Conservation (phyloP, 2,329 filamentous ascomycete genomes). For the Zalaria sp. region DNA sequence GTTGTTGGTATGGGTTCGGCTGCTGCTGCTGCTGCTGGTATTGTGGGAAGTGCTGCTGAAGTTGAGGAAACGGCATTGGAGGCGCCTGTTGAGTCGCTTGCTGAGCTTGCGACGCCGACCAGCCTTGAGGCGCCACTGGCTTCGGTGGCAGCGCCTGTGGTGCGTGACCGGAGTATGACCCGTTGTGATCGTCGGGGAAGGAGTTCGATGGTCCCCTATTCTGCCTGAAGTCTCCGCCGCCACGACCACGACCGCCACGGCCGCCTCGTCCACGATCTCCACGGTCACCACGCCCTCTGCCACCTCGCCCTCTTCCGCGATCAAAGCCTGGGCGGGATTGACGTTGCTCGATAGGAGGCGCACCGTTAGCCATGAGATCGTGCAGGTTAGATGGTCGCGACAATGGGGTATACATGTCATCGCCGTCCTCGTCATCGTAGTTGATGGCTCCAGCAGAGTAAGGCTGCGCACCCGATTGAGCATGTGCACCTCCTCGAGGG, state of each 20-base stretch:
- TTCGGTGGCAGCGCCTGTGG: conserved; percentile 8
- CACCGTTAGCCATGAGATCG: conserved; percentile 26
- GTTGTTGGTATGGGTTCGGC: conserved; percentile 6
- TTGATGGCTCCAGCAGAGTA: conserved; percentile 18
- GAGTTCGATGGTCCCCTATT: conserved; percentile 8
- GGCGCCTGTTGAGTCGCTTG: conserved; percentile 1
- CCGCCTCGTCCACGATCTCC: conserved; percentile 18
- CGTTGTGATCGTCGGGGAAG: conserved; percentile 12
- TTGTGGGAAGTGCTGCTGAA: conserved; percentile 1
- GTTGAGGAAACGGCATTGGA: conserved; percentile 3
- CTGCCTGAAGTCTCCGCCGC: conserved; percentile 9
- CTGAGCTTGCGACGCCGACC: not conserved
- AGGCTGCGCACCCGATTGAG: conserved; percentile 1
- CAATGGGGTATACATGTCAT: conserved; percentile 32
- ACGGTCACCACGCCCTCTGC: conserved; percentile 13
- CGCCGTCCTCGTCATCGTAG: conserved; percentile 28
- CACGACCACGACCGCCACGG: conserved; percentile 7
- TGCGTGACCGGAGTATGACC: conserved; percentile 1
- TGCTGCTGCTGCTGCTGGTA: conserved; percentile 1
- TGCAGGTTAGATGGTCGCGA: conserved; percentile 32
- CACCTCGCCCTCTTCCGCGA: conserved; percentile 20
- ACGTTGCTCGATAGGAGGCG: conserved; percentile 19
- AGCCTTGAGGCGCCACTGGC: conserved; percentile 5
- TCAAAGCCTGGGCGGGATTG: conserved; percentile 16
- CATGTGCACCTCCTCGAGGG: not conserved